phyloP scores from a whole-genome alignment of 768 basidiomycete genomes.

The Tylopilus cervinicoccineus region DNA sequence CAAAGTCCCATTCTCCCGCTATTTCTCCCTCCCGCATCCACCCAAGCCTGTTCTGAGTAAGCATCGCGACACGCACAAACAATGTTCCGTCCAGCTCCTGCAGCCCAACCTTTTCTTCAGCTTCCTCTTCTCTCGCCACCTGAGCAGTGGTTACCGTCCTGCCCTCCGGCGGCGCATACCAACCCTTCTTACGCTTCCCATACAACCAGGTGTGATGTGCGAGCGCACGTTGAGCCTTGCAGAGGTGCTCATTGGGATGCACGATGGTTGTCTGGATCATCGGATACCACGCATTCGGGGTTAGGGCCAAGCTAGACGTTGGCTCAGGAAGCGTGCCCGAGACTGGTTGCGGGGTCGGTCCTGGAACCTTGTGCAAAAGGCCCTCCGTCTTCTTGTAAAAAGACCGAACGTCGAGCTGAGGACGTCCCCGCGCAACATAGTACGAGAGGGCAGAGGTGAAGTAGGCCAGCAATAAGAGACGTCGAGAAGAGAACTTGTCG shows the following conservation, averaged over 20 bases:
- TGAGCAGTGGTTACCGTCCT: constrained; percentile 18
- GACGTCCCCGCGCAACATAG: constrained; percentile 35
- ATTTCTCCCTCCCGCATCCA: constrained; percentile 39
- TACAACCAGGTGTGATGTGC: constrained; percentile 42
- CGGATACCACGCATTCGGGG: constrained; percentile 56
- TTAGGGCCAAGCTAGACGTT: constrained; percentile 33
- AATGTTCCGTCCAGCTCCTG: constrained; percentile 53
- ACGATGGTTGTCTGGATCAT: constrained; percentile 49
- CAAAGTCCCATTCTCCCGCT: constrained; percentile 19
- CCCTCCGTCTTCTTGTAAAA: constrained; percentile 29
- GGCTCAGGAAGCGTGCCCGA: constrained; percentile 24
- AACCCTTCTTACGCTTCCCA: constrained; percentile 34
- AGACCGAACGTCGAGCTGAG: constrained; percentile 26
- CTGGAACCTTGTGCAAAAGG: constrained; percentile 33
- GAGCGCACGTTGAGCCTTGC: constrained; percentile 46
- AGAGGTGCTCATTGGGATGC: constrained; percentile 55
- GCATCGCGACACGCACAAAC: constrained; percentile 52
- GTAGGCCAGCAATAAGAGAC: constrained; percentile 27
- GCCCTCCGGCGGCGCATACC: constrained; percentile 12
- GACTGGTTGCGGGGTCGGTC: constrained; percentile 22
- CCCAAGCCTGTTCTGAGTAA: constrained; percentile 42
- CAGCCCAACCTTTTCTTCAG: constrained; percentile 23
- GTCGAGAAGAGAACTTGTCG: constrained; percentile 22
- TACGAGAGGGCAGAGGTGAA: constrained; percentile 25
- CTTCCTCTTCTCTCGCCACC: constrained; percentile 20